phyloP scores from a whole-genome alignment of 148 eudicot species.

The Rhododendron kiyosumense region DNA sequence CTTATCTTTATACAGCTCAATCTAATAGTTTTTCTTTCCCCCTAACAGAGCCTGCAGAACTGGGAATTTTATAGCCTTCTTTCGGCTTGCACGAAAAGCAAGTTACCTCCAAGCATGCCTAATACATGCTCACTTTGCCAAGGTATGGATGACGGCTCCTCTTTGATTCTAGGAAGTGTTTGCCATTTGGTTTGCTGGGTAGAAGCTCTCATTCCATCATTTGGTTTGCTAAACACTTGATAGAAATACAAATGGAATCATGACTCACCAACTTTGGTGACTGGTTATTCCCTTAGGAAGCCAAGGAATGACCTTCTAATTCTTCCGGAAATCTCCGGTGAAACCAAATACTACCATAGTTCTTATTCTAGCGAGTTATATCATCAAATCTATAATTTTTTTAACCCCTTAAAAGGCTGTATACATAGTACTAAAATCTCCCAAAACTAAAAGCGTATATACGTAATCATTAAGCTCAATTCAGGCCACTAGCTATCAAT shows the following conservation, averaged over 20 bases:
- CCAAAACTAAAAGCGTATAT: not conserved
- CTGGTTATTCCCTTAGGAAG: not conserved
- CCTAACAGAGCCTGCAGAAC: slow-evolving; percentile 91
- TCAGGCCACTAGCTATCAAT: not conserved
- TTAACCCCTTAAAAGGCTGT: not conserved
- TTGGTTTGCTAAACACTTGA: not conserved
- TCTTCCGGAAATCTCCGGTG: not conserved
- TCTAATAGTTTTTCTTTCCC: slow-evolving; percentile 17
- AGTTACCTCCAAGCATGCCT: slow-evolving; percentile 94
- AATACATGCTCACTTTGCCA: slow-evolving; percentile 97
- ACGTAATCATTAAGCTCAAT: not conserved
- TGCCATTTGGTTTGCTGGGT: not conserved
- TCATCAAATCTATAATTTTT: not conserved
- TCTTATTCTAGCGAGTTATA: not conserved
- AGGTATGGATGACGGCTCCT: slow-evolving; percentile 41
- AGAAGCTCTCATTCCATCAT: not conserved
- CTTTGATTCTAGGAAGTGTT: not conserved
- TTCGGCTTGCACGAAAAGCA: slow-evolving; percentile 83
- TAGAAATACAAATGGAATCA: not conserved
- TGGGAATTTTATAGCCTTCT: slow-evolving; percentile 86
- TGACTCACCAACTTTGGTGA: not conserved
- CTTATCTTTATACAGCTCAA: slow-evolving; percentile 8
- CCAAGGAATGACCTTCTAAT: not conserved
- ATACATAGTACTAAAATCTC: not conserved
- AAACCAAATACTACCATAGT: not conserved